Conservation (phyloP, 495 filamentous ascomycete species). For the Bacidia rubella region DNA sequence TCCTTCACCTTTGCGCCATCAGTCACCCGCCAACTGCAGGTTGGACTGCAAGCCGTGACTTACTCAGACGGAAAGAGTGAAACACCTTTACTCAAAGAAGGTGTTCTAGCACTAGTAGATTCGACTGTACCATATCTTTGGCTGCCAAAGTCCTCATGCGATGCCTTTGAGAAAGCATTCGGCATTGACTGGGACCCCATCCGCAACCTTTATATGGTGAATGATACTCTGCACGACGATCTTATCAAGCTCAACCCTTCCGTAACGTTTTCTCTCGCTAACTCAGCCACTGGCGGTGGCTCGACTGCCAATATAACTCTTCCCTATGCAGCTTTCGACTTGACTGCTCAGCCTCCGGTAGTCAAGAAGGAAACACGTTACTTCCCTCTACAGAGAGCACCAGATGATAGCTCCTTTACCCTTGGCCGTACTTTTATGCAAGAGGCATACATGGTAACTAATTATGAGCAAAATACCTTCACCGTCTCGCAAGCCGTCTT, state of each 20-base stretch:
- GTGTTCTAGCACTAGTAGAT: constrained; percentile 42
- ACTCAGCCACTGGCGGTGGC: constrained; percentile 24
- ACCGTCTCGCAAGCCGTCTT: constrained; percentile 17
- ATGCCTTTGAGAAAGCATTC: constrained; percentile 41
- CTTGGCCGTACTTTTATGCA: constrained; percentile 43
- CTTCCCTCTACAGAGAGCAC: constrained; percentile 38
- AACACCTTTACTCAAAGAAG: constrained; percentile 27
- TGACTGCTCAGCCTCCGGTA: constrained; percentile 28
- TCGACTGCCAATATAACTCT: constrained; percentile 35
- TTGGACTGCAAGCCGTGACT: constrained; percentile 38
- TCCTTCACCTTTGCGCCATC: constrained; percentile 36
- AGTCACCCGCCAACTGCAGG: constrained; percentile 31
- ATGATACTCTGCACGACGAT: constrained; percentile 29
- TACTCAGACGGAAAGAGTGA: constrained; percentile 24
- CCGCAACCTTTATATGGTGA: constrained; percentile 37
- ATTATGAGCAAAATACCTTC: constrained; percentile 17
- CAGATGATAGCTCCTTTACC: constrained; percentile 35
- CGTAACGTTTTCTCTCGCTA: constrained; percentile 35
- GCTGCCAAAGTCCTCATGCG: constrained; percentile 44
- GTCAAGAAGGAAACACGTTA: constrained; percentile 26
- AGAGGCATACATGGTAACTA: constrained; percentile 29
- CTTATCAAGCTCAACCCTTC: constrained; percentile 33
- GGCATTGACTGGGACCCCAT: constrained; percentile 32
- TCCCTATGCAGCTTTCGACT: constrained; percentile 41
- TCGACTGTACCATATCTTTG: constrained; percentile 51